These are phyloP conservation scores for Solanum hybrid DNA, from an alignment of 305 asterid species.

Conservation along the genomic window DNA sequence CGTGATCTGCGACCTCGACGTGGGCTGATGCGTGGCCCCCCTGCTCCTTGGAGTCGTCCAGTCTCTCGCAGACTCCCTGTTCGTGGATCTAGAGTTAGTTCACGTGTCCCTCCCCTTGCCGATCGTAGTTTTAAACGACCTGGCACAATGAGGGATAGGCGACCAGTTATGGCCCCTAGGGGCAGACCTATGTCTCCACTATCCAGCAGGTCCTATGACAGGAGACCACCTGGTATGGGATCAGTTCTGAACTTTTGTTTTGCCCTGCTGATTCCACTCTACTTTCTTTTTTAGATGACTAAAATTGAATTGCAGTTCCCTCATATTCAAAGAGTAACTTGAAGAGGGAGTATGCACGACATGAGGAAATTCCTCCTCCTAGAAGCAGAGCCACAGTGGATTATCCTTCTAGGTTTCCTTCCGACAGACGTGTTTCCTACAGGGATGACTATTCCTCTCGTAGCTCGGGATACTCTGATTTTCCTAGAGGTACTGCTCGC, in stretches of 20 bases:
- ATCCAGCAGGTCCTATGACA: constrained; percentile 69
- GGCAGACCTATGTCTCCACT: constrained; percentile 62
- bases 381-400: constrained; percentile 62
- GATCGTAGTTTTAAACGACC: constrained; percentile 70
- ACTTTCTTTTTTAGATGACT: background rate
- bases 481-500: constrained; percentile 68
- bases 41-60: constrained; percentile 77
- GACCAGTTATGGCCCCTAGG: constrained; percentile 65
- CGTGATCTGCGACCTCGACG: constrained; percentile 65
- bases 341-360: constrained; percentile 54
- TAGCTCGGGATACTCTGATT: constrained; percentile 62
- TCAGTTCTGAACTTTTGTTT: background rate
- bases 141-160: constrained; percentile 51
- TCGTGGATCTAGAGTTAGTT: constrained; percentile 45
- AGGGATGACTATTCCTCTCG: constrained; percentile 78
- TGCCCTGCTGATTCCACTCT: background rate
- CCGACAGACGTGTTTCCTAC: constrained; percentile 57
- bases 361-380: constrained; percentile 7
- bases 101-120: constrained; percentile 48
- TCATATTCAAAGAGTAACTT: constrained; percentile 58
- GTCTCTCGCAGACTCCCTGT: constrained; percentile 43
- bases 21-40: constrained; percentile 37
- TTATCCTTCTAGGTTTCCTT: constrained; percentile 47
- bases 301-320: constrained; percentile 37
- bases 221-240: constrained; percentile 80